Percentiles rank a stretch among this genome's conserved stretches.
Conservation (phyloP, 768 basidiomycete genomes). For the Mycena galopus region DNA sequence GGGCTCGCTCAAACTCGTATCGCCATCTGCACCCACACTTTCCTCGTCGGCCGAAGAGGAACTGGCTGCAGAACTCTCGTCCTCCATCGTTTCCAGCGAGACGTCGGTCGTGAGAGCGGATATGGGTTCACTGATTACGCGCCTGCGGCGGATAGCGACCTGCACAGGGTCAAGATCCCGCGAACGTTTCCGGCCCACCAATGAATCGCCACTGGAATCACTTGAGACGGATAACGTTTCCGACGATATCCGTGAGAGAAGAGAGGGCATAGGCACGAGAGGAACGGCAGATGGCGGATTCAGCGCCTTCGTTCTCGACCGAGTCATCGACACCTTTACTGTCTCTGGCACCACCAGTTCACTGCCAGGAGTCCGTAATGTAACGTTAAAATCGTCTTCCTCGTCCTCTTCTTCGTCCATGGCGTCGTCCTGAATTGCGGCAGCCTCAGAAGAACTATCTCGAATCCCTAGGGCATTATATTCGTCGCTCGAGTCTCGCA, state of each 20-base stretch:
- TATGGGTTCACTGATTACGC: background rate
- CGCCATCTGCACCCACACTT: background rate
- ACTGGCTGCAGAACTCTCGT: conserved; percentile 15
- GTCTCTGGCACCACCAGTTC: conserved; percentile 25
- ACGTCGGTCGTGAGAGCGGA: background rate
- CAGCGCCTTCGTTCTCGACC: conserved; percentile 20
- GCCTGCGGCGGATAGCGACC: background rate
- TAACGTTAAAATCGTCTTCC: conserved; percentile 76
- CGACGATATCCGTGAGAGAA: conserved; percentile 28
- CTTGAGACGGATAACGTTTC: conserved; percentile 34
- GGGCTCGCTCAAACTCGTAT: conserved; percentile 18
- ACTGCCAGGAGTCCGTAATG: conserved; percentile 72
- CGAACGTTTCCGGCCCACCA: conserved; percentile 21
- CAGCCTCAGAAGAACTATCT: conserved; percentile 24
- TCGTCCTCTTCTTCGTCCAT: conserved; percentile 54
- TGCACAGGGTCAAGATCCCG: conserved; percentile 2
- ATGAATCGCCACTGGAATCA: conserved; percentile 5
- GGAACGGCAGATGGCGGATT: background rate
- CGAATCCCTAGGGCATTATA: conserved; percentile 38
- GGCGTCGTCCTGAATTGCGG: conserved; percentile 42
- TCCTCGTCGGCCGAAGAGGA: background rate
- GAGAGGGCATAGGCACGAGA: conserved; percentile 14
- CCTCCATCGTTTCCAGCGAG: background rate
- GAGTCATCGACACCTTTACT: conserved; percentile 8
- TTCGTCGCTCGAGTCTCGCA: conserved; percentile 72